Evolutionary conservation across 2,329 filamentous ascomycete species (phyloP), one percentile per base, ranked within the genome.

Genomic region (Drechmeria coniospora): DNA sequence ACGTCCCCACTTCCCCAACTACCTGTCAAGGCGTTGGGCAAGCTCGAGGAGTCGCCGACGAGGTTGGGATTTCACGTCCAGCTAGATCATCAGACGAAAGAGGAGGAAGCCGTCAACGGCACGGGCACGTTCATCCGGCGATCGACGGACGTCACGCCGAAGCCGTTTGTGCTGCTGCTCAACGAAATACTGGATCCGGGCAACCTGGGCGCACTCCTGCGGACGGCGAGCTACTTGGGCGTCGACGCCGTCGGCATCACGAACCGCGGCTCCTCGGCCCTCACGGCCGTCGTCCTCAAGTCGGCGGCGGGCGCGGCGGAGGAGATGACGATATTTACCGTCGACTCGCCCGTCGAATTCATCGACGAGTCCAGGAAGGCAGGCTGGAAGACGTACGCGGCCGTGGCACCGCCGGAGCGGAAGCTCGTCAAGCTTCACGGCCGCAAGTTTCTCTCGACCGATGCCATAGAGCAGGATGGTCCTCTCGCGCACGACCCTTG

Each of bases 181-280:
- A 77, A 90, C 40, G 69, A 77, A 29, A 74, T 92, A 21, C 56
- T 83, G 8, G 87, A 98, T 44, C 79, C 84, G 1, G 84, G 82
- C 15, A 98, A 98, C 46, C 59, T 95, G 1, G 90, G 90, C 23
- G 83, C 76, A 14, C 87, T 95, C 33, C 64, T 95, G 23, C 79
- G 90, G 20, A 82, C 82, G 5, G 83, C 84, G 3, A 79, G 82
- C 44, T 95, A 90, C 50, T 68, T 95, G n/a, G 87, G 87, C 14
- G 77, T 82, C 5, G 80, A 86, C 30, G 86, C 81, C 4, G 69
- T 98, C 13, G 73, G 74, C 3, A 73, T 92, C 30, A 80, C 82
- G 3, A 74, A 67, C 17, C 69, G 72, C 33, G 77, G 73, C 41
- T 81, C 78, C 11, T 79, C 86, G 0, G 67, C 74, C 0, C 59